Conservation (phyloP, 257 asterid genomes). For the Petunia axillaris region DNA sequence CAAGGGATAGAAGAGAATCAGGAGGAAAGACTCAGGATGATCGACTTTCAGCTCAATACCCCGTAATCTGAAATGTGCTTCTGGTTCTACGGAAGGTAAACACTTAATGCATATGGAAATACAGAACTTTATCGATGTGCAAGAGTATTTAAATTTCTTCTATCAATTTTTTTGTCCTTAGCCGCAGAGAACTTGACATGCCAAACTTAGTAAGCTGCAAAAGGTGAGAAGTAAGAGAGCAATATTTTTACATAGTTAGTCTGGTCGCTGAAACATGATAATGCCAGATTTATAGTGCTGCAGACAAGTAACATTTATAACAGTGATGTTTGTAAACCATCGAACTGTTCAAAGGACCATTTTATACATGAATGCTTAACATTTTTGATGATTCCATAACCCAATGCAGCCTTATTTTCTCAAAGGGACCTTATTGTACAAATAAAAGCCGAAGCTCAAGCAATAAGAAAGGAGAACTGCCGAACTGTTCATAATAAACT, state of each 20-base stretch:
- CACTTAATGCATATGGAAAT: not conserved
- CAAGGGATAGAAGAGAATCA: constrained; percentile 12
- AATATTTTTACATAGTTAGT: not conserved
- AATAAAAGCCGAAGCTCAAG: not conserved
- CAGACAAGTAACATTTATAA: not conserved
- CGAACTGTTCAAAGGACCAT: not conserved
- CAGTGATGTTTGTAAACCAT: not conserved
- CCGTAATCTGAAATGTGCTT: not conserved
- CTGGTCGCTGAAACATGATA: not conserved
- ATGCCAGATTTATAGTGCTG: not conserved
- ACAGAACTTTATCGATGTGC: constrained; percentile 5
- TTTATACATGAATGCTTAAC: not conserved
- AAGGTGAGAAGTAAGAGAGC: not conserved
- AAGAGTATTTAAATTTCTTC: not conserved
- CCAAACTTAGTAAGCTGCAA: not conserved
- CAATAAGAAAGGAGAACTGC: not conserved
- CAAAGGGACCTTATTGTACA: not conserved
- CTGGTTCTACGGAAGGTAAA: not conserved
- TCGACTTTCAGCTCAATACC: not conserved
- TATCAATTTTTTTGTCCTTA: not conserved
- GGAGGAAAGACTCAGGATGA: not conserved
- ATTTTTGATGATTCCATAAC: not conserved
- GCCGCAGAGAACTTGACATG: not conserved
- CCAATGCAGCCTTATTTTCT: not conserved
- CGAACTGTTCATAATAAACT: not conserved